Percentiles rank a stretch among this genome's conserved stretches.
Conservation (phyloP, 306 rosid species). For the Fragaria nilgerrensis region DNA sequence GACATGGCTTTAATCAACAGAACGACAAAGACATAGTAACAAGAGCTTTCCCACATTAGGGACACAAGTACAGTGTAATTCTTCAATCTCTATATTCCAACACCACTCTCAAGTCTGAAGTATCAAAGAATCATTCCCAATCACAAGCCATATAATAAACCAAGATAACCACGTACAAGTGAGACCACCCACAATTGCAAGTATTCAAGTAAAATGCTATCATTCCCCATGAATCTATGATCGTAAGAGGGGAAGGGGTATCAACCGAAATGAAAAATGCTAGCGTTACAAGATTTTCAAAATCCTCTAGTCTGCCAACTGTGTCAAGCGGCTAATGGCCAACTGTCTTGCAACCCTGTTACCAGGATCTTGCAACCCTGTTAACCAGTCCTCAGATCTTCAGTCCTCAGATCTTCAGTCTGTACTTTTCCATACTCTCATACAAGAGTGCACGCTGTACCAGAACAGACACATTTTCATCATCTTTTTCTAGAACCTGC, state of each 20-base stretch:
- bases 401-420: conserved; percentile 90
- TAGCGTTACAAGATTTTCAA: conserved; percentile 1
- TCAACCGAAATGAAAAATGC: conserved; percentile 20
- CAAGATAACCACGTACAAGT: conserved; percentile 35
- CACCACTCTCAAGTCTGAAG: conserved; percentile 22
- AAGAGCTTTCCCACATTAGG: not conserved
- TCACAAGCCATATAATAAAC: conserved; percentile 23
- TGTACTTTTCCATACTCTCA: conserved; percentile 98
- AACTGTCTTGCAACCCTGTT: conserved; percentile 92
- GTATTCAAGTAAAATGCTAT: conserved; percentile 12
- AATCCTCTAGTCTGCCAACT: conserved; percentile 67
- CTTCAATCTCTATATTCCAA: conserved; percentile 15
- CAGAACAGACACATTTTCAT: conserved; percentile 64
- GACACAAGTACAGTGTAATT: not conserved
- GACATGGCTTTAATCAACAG: not conserved
- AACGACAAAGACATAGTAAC: not conserved
- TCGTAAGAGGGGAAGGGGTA: conserved; percentile 25
- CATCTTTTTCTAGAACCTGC: conserved; percentile 70
- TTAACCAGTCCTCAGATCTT: conserved; percentile 83
- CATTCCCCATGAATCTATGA: conserved; percentile 31
- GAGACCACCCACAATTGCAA: conserved; percentile 25
- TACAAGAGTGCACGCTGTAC: conserved; percentile 96
- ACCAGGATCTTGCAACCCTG: conserved; percentile 82
- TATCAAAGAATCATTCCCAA: conserved; percentile 34
- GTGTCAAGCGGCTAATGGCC: conserved; percentile 81